Conservation (phyloP, 176 grass and related monocot genomes). For the Carex cristatella region DNA sequence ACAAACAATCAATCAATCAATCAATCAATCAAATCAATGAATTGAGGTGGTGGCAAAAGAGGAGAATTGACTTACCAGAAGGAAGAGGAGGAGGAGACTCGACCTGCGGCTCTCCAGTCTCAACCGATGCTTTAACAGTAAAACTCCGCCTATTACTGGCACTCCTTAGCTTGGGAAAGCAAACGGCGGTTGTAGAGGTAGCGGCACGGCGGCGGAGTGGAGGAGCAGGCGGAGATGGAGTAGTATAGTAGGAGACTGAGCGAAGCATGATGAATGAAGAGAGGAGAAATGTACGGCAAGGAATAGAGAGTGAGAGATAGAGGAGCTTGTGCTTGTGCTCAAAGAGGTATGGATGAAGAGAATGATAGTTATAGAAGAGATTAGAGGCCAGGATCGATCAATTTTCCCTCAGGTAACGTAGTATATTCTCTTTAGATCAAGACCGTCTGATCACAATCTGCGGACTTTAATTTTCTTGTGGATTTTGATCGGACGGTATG, state of each 20-base stretch:
- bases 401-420: too few relatives aligned
- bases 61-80: not conserved
- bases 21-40: not conserved
- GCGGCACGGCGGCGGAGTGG: not conserved
- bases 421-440: too few relatives aligned
- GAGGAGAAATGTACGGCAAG: not conserved
- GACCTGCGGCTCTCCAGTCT: constrained; percentile 15
- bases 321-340: not conserved
- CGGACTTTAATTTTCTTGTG: too few relatives aligned
- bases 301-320: not conserved
- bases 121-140: constrained; percentile 7
- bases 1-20: not conserved
- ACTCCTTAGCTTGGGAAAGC: not conserved
- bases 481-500: too few relatives aligned
- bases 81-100: constrained; percentile 1
- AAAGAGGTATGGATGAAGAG: not conserved
- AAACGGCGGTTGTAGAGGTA: not conserved
- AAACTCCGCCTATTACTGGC: not conserved
- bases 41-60: not conserved
- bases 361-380: not conserved
- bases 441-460: too few relatives aligned
- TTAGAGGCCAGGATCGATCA: not conserved
- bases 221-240: not conserved
- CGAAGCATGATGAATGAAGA: not conserved
- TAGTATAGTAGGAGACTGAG: not conserved